Conservation (phyloP, 495 filamentous ascomycete species). For the Penicillium bialowiezense region DNA sequence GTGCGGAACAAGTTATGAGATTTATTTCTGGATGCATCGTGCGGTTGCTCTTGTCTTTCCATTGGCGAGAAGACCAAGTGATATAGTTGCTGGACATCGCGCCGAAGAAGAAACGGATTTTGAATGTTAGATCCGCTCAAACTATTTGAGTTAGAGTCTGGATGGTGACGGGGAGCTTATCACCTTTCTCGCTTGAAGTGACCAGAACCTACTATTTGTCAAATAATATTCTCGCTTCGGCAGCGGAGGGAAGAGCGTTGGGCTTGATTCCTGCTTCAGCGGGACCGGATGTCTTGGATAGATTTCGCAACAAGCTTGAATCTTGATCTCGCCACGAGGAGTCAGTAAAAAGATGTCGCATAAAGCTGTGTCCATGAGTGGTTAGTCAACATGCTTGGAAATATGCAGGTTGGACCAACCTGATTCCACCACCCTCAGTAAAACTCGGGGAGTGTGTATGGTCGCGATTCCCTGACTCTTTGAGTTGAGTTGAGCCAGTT, state of each 20-base stretch:
- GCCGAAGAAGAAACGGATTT: conserved; percentile 25
- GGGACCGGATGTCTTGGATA: conserved; percentile 15
- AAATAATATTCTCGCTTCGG: conserved; percentile 16
- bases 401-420: conserved; percentile 7
- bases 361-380: conserved; percentile 15
- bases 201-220: conserved; percentile 24
- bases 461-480: neutral
- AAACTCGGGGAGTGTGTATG: conserved; percentile 16
- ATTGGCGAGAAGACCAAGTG: conserved; percentile 1
- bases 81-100: conserved; percentile 17
- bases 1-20: conserved; percentile 19
- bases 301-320: conserved; percentile 19
- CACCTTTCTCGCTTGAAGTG: too few relatives aligned
- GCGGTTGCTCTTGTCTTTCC: neutral
- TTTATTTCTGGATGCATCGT: neutral
- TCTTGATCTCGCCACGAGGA: conserved; percentile 26
- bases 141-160: neutral
- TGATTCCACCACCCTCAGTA: conserved; percentile 23
- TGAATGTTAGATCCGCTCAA: conserved; percentile 26
- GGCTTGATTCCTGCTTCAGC: conserved; percentile 18
- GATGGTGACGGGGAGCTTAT: neutral
- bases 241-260: conserved; percentile 13
- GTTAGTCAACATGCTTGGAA: neutral
- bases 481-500: too few relatives aligned
- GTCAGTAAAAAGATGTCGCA: conserved; percentile 24